A percentile compares a stretch with the other conserved stretches of the same genome.
phyloP scores from a whole-genome alignment of 257 asterid species.

The Leptodermis oblonga region DNA sequence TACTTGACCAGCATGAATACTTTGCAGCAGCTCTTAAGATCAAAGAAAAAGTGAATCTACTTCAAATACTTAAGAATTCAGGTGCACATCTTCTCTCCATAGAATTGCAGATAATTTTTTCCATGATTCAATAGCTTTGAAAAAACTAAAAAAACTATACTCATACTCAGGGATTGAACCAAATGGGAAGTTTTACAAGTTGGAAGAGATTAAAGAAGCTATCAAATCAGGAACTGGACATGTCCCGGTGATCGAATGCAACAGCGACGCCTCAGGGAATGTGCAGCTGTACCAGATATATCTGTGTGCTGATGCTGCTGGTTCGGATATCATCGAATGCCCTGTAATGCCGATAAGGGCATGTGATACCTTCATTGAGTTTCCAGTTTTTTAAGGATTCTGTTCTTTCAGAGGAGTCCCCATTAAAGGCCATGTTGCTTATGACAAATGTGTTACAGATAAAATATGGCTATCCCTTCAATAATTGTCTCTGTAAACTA shows the following conservation, averaged over 20 bases:
- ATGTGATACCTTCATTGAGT: slow-evolving; percentile 15
- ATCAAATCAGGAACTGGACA: slow-evolving; percentile 22
- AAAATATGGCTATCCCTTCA: no score
- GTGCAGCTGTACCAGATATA: slow-evolving; percentile 26
- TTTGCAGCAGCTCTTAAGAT: slow-evolving; percentile 24
- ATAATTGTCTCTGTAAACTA: no score
- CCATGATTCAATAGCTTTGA: not conserved
- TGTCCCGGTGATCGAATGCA: slow-evolving; percentile 29
- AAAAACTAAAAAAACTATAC: not conserved
- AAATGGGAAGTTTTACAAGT: slow-evolving; percentile 22
- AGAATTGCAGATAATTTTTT: not conserved
- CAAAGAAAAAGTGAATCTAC: slow-evolving; percentile 30
- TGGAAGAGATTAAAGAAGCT: slow-evolving; percentile 22
- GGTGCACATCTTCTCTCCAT: not conserved
- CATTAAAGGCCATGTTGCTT: no score
- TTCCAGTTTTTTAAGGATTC: slow-evolving; percentile 4
- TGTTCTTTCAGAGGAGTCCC: no score
- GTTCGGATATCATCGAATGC: slow-evolving; percentile 22
- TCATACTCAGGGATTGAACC: slow-evolving; percentile 23
- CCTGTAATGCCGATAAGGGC: slow-evolving; percentile 13
- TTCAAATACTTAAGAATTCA: slow-evolving; percentile 23
- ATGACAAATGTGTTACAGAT: no score
- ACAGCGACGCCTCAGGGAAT: slow-evolving; percentile 22
- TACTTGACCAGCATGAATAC: slow-evolving; percentile 34
- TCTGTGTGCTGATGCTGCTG: slow-evolving; percentile 27